Evolutionary conservation across 2,329 filamentous ascomycete genomes (phyloP), one percentile per base, ranked within the genome.

Genomic region (Zarea fungicola): DNA sequence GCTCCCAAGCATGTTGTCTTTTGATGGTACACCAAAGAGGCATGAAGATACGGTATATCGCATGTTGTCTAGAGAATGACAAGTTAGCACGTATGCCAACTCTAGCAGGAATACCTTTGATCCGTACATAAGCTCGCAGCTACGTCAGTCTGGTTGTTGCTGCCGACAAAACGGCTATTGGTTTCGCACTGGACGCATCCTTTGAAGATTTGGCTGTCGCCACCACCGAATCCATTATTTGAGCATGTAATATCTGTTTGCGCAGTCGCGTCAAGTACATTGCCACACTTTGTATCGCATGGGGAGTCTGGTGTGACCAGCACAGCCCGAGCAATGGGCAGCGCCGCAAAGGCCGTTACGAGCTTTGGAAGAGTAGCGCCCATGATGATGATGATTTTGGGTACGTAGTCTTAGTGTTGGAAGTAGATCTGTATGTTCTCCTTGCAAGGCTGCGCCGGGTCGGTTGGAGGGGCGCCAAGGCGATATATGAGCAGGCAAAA

Each of bases 91-190:
- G 22, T 21, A 42, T 36, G 7, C 4, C 18, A 9, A 37, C 37
- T 9, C 16, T 26, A 22, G 28, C n/a, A 9, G 28, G 21, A 36
- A n/a, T 13, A 14, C 69, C 16, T 14, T 5, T 23, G 4, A 23
- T 29, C 11, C 78, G 57, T 64, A 83, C 80, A 84, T 14, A 84
- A 62, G 43, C 74, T 65, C 53, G 69, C 74, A 54, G 79, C 68
- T 10, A 76, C 63, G 55, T 85, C 81, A 1, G 78, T 75, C 49
- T 73, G 55, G 13, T 69, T 70, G 16, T 65, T 59, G 6, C 57
- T 63, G 2, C 63, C 56, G 28, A 48, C 37, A n/a, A 53, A 80
- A 5, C 64, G 62, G 62, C 81, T 84, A 2, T 58, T 60, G 23
- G 74, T 58, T 55, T 82, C 70, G 61, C 79, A 83, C 31, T 67